Conservation (phyloP, 1,139 yeast species). For the Geotrichum klebahnii region DNA sequence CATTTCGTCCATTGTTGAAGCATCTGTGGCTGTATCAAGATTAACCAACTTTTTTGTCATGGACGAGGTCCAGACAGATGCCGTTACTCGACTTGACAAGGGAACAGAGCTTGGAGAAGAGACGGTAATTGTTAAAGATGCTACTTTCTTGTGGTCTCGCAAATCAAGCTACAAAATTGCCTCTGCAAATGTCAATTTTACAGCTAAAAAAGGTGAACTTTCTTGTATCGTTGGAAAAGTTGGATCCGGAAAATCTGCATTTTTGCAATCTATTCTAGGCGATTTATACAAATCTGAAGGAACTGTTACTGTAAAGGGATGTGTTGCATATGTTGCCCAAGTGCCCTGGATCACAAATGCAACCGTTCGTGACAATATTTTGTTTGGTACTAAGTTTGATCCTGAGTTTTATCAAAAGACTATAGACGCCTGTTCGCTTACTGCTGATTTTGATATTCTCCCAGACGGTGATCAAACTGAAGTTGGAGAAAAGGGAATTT, state of each 20-base stretch:
- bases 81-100: constrained; percentile 37
- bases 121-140: constrained; percentile 44
- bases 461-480: constrained; percentile 82
- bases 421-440: constrained; percentile 71
- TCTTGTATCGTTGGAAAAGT: constrained; percentile 77
- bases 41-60: constrained; percentile 49
- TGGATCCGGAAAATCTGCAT: constrained; percentile 76
- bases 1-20: constrained; percentile 50
- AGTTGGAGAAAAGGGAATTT: constrained; percentile 88
- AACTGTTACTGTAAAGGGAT: constrained; percentile 59
- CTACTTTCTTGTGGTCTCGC: constrained; percentile 49
- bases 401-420: constrained; percentile 64
- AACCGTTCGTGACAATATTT: constrained; percentile 64
- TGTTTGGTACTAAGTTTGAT: constrained; percentile 74
- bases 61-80: constrained; percentile 50
- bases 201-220: constrained; percentile 56
- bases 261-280: constrained; percentile 60
- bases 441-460: constrained; percentile 61
- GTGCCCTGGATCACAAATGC: constrained; percentile 80
- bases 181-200: constrained; percentile 49
- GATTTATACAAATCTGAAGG: constrained; percentile 57
- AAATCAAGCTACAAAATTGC: constrained; percentile 44
- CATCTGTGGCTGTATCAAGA: constrained; percentile 58
- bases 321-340: constrained; percentile 78
- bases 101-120: constrained; percentile 36